Base-by-base conservation (phyloP, 805 yeast species). In the Teunomyces cretensis region DNA sequence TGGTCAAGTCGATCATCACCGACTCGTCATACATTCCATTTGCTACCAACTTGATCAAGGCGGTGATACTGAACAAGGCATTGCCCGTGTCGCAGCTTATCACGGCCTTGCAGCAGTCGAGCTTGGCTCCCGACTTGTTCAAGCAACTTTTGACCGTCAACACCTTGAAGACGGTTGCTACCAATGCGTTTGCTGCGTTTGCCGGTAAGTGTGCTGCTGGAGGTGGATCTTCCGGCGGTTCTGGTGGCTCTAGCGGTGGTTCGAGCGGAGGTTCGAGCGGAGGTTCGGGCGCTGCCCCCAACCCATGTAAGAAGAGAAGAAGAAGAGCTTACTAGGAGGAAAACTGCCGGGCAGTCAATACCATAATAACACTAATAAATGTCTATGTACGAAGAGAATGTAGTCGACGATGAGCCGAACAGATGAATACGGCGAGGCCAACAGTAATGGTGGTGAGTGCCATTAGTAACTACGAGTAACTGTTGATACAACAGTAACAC, bases 141-240 rank as follows among this genome's bases (percentile, higher is more conserved):
- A 54, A 60, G 43, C 62, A 68, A 42, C 53, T 71, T 41, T 58
- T 68, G 45, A 64, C 61, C 41, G 53, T 62, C 35, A 42, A 56
- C 33, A 70, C 73, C 38, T 61, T 69, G 48, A 41, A 58, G 33
- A 65, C 68, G 13, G 67, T 71, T 31, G 58, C 60, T 16, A 54
- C 62, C 39, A 69, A 67, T 39, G 70, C 74, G 1, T 59, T 70
- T 45, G 67, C 70, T 17, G 75, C 74, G 2, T 61, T 61, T 46
- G 62, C 65, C 17, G 73, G 75, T 32, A 49, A 53, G 37, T 63
- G 70, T 55, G 44, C 52, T 15, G 39, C 38, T 16, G 24, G 36
- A 9, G 32, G 32, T 2, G 16, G 33, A 6, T 32, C 35, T 1
- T 9, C 9, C 13, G 28, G 38, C 7, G 28, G 38, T 9, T 16